Base-by-base conservation (phyloP, 2,329 filamentous ascomycete genomes). In the Xylaria hypoxylon region DNA sequence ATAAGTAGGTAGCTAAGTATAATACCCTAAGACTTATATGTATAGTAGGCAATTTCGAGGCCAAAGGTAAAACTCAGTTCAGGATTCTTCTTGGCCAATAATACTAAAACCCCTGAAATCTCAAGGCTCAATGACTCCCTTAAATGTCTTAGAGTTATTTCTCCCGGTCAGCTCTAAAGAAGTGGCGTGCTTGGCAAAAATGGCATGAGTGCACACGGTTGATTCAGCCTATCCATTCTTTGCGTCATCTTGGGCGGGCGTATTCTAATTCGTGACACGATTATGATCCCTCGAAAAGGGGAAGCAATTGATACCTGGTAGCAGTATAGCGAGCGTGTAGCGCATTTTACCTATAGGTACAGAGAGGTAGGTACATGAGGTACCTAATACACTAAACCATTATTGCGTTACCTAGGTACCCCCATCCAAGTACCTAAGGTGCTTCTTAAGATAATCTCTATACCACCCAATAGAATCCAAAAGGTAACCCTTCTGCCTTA, bases 71-170 rank as follows among this genome's bases (percentile, higher is more conserved):
- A 45, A 11, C 19, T 11, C 35, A 44, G 58, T 19, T 5, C 19
- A 17, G 44, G 19, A 35, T 22, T 48, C 42, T n/a, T 38, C 28
- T 35, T 58, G 24, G 55, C 55, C 38, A 57, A 57, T 45, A 47
- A 57, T 35, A 22, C 53, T 19, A 15, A 57, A 57, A 45, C 57
- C 58, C 58, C 48, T 31, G 35, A 52, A 52, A 52, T 52, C 31
- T 50, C n/a, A 45, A 35, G 6, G 17, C 17, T 45, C n/a, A 50
- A 44, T 22, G 38, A 24, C 33, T 56, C 52, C 52, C 52, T 44
- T 44, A 11, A 28, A n/a, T 51, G 26, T 51, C 48, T 33, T 33
- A 5, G 17, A 13, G 15, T 40, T 8, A 44, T 56, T 56, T 56
- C 52, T 56, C 11, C 52, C 8, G 24, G 26, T n/a, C 51, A 26